phyloP scores from a whole-genome alignment of 257 asterid genomes.

The Nicotiana benthamiana region DNA sequence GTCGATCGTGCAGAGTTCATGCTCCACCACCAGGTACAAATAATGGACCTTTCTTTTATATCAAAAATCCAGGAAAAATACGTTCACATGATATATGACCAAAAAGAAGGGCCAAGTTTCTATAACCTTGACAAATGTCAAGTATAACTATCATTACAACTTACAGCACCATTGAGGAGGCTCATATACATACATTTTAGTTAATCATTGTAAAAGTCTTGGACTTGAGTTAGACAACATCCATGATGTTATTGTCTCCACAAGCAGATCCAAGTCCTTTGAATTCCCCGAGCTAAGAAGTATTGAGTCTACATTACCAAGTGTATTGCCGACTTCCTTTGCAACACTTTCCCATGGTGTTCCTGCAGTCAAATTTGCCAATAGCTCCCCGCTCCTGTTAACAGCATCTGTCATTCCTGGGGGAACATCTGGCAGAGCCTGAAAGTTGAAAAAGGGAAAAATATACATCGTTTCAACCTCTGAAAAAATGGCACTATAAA shows the following conservation, averaged over 20 bases:
- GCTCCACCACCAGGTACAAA: neutral
- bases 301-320: conserved; percentile 43
- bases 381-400: conserved; percentile 73
- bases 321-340: conserved; percentile 59
- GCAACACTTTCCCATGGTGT: conserved; percentile 95
- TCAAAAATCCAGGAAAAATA: neutral
- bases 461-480: neutral
- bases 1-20: neutral
- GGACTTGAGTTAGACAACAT: conserved; percentile 56
- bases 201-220: conserved; percentile 28
- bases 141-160: neutral
- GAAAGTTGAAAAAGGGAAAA: conserved; percentile 7
- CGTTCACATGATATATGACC: neutral
- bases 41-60: neutral
- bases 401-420: conserved; percentile 95
- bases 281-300: conserved; percentile 44
- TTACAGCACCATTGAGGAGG: neutral
- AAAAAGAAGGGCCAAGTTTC: neutral
- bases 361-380: conserved; percentile 71
- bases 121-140: neutral
- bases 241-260: conserved; percentile 60
- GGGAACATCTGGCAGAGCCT: conserved; percentile 85
- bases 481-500: neutral
- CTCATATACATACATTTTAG: neutral
- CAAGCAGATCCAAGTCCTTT: conserved; percentile 63